Percentiles rank a stretch among this genome's conserved stretches.
Evolutionary conservation across 257 asterid genomes (phyloP).

Genomic region (Paulownia fortunei): DNA sequence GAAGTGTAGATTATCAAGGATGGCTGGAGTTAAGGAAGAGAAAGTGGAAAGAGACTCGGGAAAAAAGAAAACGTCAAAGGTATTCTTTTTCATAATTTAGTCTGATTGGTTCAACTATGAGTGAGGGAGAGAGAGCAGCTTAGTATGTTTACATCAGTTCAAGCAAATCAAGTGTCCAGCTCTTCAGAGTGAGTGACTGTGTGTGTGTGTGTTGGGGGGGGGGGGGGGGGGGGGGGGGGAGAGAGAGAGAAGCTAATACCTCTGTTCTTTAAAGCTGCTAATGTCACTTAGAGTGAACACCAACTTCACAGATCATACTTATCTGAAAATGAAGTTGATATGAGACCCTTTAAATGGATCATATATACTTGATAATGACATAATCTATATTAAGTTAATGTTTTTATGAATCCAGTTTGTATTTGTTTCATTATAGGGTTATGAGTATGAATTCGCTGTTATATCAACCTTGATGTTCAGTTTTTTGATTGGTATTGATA

Average conservation of each 20-base stretch:
- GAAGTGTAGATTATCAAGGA: conserved; percentile 78
- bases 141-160: not conserved
- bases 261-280: not conserved
- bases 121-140: not conserved
- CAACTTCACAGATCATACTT: not conserved
- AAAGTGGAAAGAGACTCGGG: conserved; percentile 87
- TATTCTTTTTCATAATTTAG: conserved; percentile 29
- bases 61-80: conserved; percentile 92
- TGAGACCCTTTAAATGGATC: not conserved
- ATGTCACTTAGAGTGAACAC: not conserved
- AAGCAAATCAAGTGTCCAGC: not conserved
- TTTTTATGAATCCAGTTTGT: not conserved
- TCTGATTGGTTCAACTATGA: not conserved
- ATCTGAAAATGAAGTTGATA: conserved; percentile 8
- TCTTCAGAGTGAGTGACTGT: not conserved
- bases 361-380: not conserved
- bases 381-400: not conserved
- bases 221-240: not conserved
- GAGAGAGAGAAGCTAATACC: not conserved
- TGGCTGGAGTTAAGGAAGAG: conserved; percentile 95
- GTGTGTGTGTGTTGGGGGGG: not conserved
- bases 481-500: conserved; percentile 27
- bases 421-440: conserved; percentile 5
- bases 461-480: conserved; percentile 2
- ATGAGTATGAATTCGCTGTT: conserved; percentile 1